phyloP scores from a whole-genome alignment of 2,329 filamentous ascomycete genomes.

The Coniochaeta ligniaria region DNA sequence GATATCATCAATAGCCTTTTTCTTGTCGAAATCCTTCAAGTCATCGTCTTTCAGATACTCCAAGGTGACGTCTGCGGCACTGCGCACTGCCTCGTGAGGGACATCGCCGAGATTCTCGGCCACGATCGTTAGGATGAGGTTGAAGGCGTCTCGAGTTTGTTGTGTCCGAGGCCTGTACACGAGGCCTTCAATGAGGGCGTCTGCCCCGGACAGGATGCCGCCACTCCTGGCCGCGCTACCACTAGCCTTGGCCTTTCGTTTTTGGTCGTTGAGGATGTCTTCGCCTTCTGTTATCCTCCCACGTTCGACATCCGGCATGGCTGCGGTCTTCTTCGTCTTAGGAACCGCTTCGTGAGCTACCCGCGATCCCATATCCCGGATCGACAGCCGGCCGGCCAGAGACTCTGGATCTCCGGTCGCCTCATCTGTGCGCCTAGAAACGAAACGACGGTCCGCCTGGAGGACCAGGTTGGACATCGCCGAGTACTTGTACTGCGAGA shows the following conservation, averaged over 20 bases:
- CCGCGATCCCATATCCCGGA: constrained; percentile 88
- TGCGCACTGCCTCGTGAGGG: constrained; percentile 82
- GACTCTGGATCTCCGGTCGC: constrained; percentile 96
- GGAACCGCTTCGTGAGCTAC: constrained; percentile 74
- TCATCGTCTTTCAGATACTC: constrained; percentile 93
- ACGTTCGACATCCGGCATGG: constrained; percentile 63
- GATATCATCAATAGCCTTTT: constrained; percentile 93
- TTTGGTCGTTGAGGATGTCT: constrained; percentile 75
- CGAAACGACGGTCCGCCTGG: constrained; percentile 96
- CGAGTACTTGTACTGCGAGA: constrained; percentile 98
- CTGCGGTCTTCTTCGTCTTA: constrained; percentile 69
- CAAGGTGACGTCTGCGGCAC: constrained; percentile 84
- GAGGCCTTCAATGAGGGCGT: constrained; percentile 84
- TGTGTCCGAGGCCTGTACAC: constrained; percentile 87
- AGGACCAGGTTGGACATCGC: constrained; percentile 99
- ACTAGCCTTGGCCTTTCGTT: constrained; percentile 80
- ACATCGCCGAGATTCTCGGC: constrained; percentile 87
- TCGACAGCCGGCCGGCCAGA: constrained; percentile 85
- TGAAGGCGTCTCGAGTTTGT: constrained; percentile 86
- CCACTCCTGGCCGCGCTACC: constrained; percentile 55
- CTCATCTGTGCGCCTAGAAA: constrained; percentile 87
- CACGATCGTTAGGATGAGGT: constrained; percentile 87
- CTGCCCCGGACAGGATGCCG: constrained; percentile 76
- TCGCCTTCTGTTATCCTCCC: constrained; percentile 72
- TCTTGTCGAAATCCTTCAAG: constrained; percentile 96